Evolutionary conservation across 345 rosid genomes (phyloP), one percentile per base, ranked within the genome.

Genomic region (Citropsis articulata): DNA sequence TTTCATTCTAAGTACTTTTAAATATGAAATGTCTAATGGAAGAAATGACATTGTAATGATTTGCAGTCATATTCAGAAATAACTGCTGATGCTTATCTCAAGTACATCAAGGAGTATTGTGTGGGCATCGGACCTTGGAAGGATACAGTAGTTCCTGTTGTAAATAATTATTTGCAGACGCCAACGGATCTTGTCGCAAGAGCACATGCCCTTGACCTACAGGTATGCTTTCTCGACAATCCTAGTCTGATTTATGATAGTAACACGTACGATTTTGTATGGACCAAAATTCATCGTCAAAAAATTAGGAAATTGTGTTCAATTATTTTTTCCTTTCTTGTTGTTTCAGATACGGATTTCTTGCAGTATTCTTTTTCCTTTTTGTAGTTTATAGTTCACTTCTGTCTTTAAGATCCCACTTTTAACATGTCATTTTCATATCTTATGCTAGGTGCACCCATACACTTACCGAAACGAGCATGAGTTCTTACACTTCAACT

Each of bases 111-210:
- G 79, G 88, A 86, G 4, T 96, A 96, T 55, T 97, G 90, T 40
- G 84, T 94, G 45, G 99, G 99, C n/a, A 94, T 96, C 56, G 99
- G 99, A 77, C 99, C 98, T 24, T 96, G 99, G 98, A 96, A 96
- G 80, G 98, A 96, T 78, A 94, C 99, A 2, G 70, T 95, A 53
- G 97, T 94, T 79, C 98, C 97, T 67, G 95, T 84, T 4, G 69
- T 8, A 57, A 77, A 88, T 66, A 89, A 92, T 77, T 87, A 90
- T 83, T 75, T 89, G 82, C 86, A 71, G 71, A 81, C 87, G 10
- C 97, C 95, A 4, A 91, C 99, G 6, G 98, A 96, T 89, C 93
- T 96, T 75, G 90, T 96, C 55, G 92, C 97, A 67, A 86, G 81
- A 81, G 98, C 99, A 27, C 99, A 94, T 72, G 83, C 97, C 7